Evolutionary conservation across 805 yeast genomes (phyloP).

Genomic region (Blastobotrys mokoenaii): DNA sequence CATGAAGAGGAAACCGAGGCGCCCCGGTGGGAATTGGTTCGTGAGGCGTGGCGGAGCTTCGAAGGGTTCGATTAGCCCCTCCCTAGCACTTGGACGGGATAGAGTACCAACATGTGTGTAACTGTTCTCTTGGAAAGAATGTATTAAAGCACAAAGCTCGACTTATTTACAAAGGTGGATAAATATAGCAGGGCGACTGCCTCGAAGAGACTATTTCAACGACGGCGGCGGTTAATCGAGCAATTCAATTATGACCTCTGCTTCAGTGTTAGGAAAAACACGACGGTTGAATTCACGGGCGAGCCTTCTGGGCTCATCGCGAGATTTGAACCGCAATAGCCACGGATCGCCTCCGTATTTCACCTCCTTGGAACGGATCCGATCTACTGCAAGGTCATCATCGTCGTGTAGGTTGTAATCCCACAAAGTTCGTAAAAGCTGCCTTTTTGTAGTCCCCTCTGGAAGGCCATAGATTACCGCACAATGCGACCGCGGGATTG

Average conservation of each 20-base stretch:
- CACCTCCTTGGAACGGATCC: slow-evolving; percentile 23
- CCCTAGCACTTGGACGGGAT: no score
- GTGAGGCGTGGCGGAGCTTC: slow-evolving; percentile 66
- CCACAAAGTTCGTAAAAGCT: slow-evolving; percentile 24
- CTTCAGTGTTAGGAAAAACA: slow-evolving; percentile 22
- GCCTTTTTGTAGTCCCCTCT: slow-evolving; percentile 13
- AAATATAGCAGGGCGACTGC: no score
- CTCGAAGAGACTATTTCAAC: no score
- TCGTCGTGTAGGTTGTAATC: slow-evolving; percentile 28
- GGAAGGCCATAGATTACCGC: slow-evolving; percentile 28
- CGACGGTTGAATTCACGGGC: slow-evolving; percentile 23
- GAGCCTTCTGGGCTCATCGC: slow-evolving; percentile 25
- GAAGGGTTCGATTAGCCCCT: slow-evolving; percentile 26
- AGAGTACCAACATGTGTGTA: no score
- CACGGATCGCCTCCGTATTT: slow-evolving; percentile 27
- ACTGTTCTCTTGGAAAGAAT: no score
- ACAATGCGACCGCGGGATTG: slow-evolving; percentile 19
- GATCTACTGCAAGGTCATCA: slow-evolving; percentile 25
- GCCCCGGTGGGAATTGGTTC: slow-evolving; percentile 44
- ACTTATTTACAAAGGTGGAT: no score
- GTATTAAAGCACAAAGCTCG: no score
- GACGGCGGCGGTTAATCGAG: slow-evolving; percentile 22
- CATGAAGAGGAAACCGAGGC: slow-evolving; percentile 17
- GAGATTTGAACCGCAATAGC: slow-evolving; percentile 24
- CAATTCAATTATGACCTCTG: slow-evolving; percentile 24